Conservation (phyloP, 2,329 filamentous ascomycete species). For the Herpomyces periplanetae region DNA sequence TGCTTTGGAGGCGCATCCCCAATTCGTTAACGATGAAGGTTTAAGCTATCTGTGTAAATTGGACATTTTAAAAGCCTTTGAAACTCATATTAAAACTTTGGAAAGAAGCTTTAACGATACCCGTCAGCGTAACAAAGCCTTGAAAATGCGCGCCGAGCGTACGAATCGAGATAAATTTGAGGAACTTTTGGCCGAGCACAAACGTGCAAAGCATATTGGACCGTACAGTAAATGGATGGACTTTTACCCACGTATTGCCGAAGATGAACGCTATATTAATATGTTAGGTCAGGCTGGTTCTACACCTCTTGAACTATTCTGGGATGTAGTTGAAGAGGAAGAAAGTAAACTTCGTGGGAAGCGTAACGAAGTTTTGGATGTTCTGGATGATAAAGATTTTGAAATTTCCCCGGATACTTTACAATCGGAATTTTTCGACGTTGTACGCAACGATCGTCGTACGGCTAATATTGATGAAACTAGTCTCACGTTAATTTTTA, state of each 20-base stretch:
- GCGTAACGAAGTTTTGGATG: constrained; percentile 48
- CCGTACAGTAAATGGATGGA: constrained; percentile 66
- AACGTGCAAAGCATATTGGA: constrained; percentile 37
- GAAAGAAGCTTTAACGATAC: constrained; percentile 71
- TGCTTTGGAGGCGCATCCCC: constrained; percentile 33
- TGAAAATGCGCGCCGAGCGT: constrained; percentile 40
- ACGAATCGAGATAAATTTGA: constrained; percentile 49
- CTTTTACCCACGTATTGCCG: constrained; percentile 28
- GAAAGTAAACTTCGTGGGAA: constrained; percentile 46
- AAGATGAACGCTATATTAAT: constrained; percentile 41
- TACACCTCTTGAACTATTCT: constrained; percentile 61
- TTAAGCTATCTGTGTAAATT: constrained; percentile 52
- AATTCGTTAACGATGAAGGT: constrained; percentile 41
- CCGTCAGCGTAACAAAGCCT: constrained; percentile 49
- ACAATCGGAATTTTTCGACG: constrained; percentile 45
- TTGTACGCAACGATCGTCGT: constrained; percentile 51
- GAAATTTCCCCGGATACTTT: constrained; percentile 56
- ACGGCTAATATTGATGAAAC: constrained; percentile 57
- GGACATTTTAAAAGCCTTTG: constrained; percentile 67
- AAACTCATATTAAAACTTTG: constrained; percentile 68
- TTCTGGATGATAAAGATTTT: constrained; percentile 63
- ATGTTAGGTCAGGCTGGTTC: constrained; percentile 58
- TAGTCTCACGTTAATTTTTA: constrained; percentile 38
- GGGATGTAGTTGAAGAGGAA: constrained; percentile 77
- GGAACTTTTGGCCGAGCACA: constrained; percentile 30